Evolutionary conservation across 192 early-diverging fungal genomes (phyloP), one percentile per base, ranked within the genome.

Genomic region (Tieghemiomyces parasiticus): DNA sequence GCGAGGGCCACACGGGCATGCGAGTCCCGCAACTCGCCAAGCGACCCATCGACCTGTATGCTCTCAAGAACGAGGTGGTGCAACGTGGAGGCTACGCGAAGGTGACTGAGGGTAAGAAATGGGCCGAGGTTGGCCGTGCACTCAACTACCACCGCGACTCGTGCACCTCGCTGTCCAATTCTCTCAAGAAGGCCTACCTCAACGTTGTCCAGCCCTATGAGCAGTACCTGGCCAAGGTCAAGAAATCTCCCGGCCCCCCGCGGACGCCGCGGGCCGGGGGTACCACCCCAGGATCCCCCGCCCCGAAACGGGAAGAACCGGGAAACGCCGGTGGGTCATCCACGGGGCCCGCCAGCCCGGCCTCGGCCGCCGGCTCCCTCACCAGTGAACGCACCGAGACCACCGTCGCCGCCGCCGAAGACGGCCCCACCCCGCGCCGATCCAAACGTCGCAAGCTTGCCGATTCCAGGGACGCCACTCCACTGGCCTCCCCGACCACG

Each of bases 21-120:
- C 81, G 87, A 61, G 79, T 93, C 24, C 94, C 94, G 4, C 84
- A 87, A 58, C 64, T 97, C 19, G 83, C 91, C 73, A 81, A 88
- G 59, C 76, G 83, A 26, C 90, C 92, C 20, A 84, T 95, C 44
- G 90, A 95, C 66, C 71, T 98, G 32, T 84, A 76, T 60, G 74
- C 75, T 19, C 76, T 97, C 38, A 83, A 87, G 50, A 89, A 88
- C 67, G 85, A 88, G 61, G 93, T 96, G 0, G 74, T 74, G 2
- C 63, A 68, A 32, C 74, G 86, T 56, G 90, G 90, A 29, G 93
- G 91, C 2, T 84, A 75, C 46, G 68, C 83, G 49, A 75, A 70
- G 65, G 88, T 77, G 71, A 30, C 60, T 34, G 35, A 22, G 16
- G 64, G 71, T 54, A 90, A 89, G 60, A 78, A 82, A 53, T 96